phyloP scores from a whole-genome alignment of 495 filamentous ascomycete species.

The Apiosordaria backusii region DNA sequence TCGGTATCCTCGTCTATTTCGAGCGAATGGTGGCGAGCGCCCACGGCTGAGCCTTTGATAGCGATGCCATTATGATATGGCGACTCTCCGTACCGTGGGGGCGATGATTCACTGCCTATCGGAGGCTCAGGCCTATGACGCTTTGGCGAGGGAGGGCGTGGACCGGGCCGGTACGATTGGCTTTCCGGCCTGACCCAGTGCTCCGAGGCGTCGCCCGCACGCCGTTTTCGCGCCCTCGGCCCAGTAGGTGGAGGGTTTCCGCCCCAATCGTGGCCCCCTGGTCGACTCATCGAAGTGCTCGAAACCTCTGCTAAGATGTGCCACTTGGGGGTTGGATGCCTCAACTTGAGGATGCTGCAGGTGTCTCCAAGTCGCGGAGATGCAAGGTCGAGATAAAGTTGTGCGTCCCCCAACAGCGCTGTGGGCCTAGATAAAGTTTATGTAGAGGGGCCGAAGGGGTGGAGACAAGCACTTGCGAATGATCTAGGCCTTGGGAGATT shows the following conservation, averaged over 20 bases:
- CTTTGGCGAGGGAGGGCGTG: neutral
- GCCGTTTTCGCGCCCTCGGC: neutral
- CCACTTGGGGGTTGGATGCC: too few species aligned
- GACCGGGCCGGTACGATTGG: neutral
- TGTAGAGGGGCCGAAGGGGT: neutral
- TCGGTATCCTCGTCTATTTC: neutral
- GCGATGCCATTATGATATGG: neutral
- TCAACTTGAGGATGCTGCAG: too few species aligned
- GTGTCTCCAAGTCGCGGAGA: neutral
- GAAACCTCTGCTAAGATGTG: too few species aligned
- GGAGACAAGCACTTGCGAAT: too few species aligned
- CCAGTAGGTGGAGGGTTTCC: neutral
- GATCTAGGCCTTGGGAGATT: too few species aligned
- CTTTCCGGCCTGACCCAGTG: neutral
- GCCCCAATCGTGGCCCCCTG: neutral
- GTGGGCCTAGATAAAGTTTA: neutral
- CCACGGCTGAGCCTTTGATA: neutral
- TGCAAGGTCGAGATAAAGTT: neutral
- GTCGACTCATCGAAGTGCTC: neutral
- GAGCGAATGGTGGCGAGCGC: neutral
- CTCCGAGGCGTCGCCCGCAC: neutral
- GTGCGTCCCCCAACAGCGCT: neutral
- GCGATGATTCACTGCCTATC: neutral
- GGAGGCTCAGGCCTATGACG: neutral
- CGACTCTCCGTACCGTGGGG: too few species aligned